These are phyloP conservation scores for Niveomyces coronatus DNA, from an alignment of 2,329 filamentous ascomycete genomes.

Conservation along the genomic window DNA sequence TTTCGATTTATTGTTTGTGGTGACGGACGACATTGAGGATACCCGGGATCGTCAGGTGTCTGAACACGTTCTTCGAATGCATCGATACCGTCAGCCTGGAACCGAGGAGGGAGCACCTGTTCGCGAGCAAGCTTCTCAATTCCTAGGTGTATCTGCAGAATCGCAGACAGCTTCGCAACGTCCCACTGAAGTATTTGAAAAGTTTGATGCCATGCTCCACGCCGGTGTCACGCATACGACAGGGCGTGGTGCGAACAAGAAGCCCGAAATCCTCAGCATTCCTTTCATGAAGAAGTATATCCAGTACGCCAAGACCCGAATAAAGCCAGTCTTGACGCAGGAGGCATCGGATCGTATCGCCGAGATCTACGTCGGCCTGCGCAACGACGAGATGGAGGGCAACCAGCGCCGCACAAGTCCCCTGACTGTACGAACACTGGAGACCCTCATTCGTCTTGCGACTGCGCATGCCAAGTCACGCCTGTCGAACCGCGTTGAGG, in stretches of 20 bases:
- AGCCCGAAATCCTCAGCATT: slow-evolving; percentile 83
- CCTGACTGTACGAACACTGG: slow-evolving; percentile 91
- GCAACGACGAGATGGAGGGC: slow-evolving; percentile 91
- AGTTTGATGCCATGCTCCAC: slow-evolving; percentile 93
- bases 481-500: slow-evolving; percentile 78
- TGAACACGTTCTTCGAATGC: slow-evolving; percentile 95
- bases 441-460: slow-evolving; percentile 94
- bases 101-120: slow-evolving; percentile 92
- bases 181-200: slow-evolving; percentile 86
- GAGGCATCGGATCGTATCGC: slow-evolving; percentile 88
- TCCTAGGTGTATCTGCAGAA: slow-evolving; percentile 77
- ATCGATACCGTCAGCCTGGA: slow-evolving; percentile 84
- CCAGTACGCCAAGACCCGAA: slow-evolving; percentile 87
- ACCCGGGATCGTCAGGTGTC: slow-evolving; percentile 82
- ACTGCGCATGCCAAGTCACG: slow-evolving; percentile 93
- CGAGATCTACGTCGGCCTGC: slow-evolving; percentile 78
- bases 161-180: slow-evolving; percentile 61
- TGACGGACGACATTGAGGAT: slow-evolving; percentile 97
- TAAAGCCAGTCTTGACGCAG: slow-evolving; percentile 84
- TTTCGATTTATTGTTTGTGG: slow-evolving; percentile 96
- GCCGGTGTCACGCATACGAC: slow-evolving; percentile 73
- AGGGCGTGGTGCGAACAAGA: slow-evolving; percentile 63
- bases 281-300: slow-evolving; percentile 99
- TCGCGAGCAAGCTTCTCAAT: slow-evolving; percentile 75
- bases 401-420: slow-evolving; percentile 90